Evolutionary conservation across 164 flowering plant genomes (phyloP).

Genomic region (Magnolia kwangsiensis): DNA sequence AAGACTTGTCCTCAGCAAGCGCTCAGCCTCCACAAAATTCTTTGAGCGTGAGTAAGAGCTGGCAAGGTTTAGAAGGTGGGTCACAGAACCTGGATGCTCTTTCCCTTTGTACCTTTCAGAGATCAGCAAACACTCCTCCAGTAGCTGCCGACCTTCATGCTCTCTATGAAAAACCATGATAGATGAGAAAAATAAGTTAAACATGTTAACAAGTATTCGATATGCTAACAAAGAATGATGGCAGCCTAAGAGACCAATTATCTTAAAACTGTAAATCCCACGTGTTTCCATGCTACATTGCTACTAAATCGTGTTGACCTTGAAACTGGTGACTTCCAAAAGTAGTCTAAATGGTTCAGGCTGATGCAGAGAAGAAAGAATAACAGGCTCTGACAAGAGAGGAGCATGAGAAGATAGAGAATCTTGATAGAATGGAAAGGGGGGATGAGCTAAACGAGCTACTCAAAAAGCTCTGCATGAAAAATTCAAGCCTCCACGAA

Average conservation of each 20-base stretch:
- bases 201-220: not conserved
- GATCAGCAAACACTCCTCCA: slow-evolving; percentile 79
- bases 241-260: too few species aligned
- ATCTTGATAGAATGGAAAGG: too few species aligned
- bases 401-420: not conserved
- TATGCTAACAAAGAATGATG: too few species aligned
- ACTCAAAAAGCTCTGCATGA: too few species aligned
- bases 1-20: slow-evolving; percentile 60
- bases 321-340: too few species aligned
- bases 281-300: too few species aligned
- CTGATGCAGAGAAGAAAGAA: not conserved
- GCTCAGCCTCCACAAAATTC: slow-evolving; percentile 82
- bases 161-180: slow-evolving; percentile 34
- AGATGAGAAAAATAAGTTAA: not conserved
- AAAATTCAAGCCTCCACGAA: too few species aligned
- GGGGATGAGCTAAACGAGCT: too few species aligned
- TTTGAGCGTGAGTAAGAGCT: slow-evolving; percentile 71
- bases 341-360: too few species aligned
- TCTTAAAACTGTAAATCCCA: too few species aligned
- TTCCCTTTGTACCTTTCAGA: slow-evolving; percentile 62
- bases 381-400: not conserved
- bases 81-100: slow-evolving; percentile 64
- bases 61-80: slow-evolving; percentile 81
- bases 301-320: too few species aligned
- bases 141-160: slow-evolving; percentile 68